Conservation (phyloP, 1,284 basidiomycete genomes). For the Cutaneotrichosporon cyanovorans region DNA sequence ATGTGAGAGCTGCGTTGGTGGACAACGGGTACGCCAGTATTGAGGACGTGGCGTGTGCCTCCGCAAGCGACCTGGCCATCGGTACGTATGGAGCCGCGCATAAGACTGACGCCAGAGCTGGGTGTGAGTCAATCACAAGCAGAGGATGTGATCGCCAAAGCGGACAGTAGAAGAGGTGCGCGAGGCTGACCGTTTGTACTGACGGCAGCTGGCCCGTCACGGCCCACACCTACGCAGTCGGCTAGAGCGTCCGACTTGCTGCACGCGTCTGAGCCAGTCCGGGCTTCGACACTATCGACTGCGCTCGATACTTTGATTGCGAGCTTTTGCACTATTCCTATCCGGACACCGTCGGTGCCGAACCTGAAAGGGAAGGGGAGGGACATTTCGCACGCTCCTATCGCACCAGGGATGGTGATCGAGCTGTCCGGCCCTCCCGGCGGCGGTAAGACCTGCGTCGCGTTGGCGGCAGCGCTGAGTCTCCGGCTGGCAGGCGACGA, state of each 20-base stretch:
- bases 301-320: constrained; percentile 33
- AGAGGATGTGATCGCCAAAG: constrained; percentile 27
- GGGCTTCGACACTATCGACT: constrained; percentile 30
- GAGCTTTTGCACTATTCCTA: constrained; percentile 7
- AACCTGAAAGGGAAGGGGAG: constrained; percentile 18
- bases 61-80: constrained; percentile 24
- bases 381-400: neutral
- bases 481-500: constrained; percentile 20
- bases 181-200: neutral
- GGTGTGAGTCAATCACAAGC: constrained; percentile 24
- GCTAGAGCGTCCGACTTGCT: constrained; percentile 29
- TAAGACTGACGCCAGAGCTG: constrained; percentile 24
- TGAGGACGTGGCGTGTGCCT: constrained; percentile 21
- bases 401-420: constrained; percentile 36
- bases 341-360: neutral
- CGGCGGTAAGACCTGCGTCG: constrained; percentile 36
- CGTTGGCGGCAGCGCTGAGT: constrained; percentile 29
- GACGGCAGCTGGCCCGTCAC: constrained; percentile 7
- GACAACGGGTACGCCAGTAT: constrained; percentile 33
- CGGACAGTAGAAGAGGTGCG: constrained; percentile 18
- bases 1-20: constrained; percentile 27
- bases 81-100: constrained; percentile 22
- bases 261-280: constrained; percentile 8
- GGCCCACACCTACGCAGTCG: constrained; percentile 6
- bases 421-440: constrained; percentile 44